Base-by-base conservation (phyloP, 2,329 filamentous ascomycete species). In the Venturia effusa region DNA sequence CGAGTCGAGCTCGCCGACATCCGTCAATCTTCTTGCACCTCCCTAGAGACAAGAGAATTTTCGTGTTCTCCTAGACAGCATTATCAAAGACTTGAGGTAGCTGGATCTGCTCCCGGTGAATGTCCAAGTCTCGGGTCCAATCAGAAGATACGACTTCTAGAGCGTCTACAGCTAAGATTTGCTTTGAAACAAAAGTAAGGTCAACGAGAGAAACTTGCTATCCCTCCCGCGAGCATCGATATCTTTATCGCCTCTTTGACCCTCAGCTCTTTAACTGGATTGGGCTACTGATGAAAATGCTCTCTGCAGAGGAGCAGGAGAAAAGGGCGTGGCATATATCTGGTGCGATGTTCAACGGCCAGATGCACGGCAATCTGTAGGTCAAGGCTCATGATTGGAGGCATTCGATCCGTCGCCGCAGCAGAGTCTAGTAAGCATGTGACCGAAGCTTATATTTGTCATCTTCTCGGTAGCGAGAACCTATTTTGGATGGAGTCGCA, bases 141-240 rank as follows among this genome's bases (percentile, higher is more conserved):
- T 8, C 41, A 54, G 27, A 62, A 62, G 34, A 62, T 41, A 17
- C 37, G 41, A 32, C 54, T 62, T n/a, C 27, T 54, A 4, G 61
- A 62, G 43, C 61, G 54, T 37, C n/a, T n/a, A n/a, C n/a, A n/a
- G n/a, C 27, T 62, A 7, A 15, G 61, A 51, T 62, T 62, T 45
- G 39, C 41, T 17, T 32, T 22, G 41, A 40, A 51, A 34, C 8
- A 24, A 8, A 62, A 62, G 43, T 19, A 62, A 15, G 15, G n/a
- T 54, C 61, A 37, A 51, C 60, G 60, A 45, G 60, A 62, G 8
- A 62, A 62, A 40, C 60, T 62, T 37, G 60, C 60, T 7, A 62
- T 62, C 3, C 39, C 48, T 37, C 48, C 39, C 3, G 40, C 37
- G 5, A 62, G 60, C 39, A 62, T 62, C 32, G 48, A 62, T 41